Evolutionary conservation across 768 basidiomycete species (phyloP), one percentile per base, ranked within the genome.

Genomic region (Boletus insuetus): DNA sequence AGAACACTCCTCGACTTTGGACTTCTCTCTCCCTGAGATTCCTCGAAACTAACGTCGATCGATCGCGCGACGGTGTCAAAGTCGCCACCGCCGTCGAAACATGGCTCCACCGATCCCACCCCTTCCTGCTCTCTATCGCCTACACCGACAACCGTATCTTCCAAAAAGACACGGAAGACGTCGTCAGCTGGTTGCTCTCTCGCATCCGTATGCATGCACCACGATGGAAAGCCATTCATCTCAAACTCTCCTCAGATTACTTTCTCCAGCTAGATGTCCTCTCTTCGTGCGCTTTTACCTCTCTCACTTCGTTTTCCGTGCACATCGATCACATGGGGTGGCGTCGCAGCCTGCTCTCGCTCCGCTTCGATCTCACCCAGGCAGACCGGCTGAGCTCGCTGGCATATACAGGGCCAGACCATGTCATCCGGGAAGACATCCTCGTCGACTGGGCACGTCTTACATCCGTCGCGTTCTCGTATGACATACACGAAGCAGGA

Each of bases 261-360:
- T 68, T 69, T 41, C 26, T 42, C 1, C 57, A 46, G 24, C 54
- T 69, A 11, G 32, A 51, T 19, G 39, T 24, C 8, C 55, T 68
- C 11, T 64, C 67, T 6, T 57, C 64, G 0, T 66, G 62, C 19
- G 50, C 54, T 0, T 66, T 66, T 26, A 56, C 64, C 0, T 59
- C 67, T 4, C 62, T 68, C 20, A 34, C 56, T 6, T 60, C 64
- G 24, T 60, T 68, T 38, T 58, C 67, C 16, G 48, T 62, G 4
- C 67, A 66, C 26, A 54, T 59, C 24, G 67, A 68, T 29, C 67
- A 69, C 46, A 66, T 68, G 64, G 64, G 64, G 20, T 66, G 67
- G 67, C 62, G 64, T 19, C 52, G 58, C 26, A 56, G 62, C 24
- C 54, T 58, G 14, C 52, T 59, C 34, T 64, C 62, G n/a, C 47